Base-by-base conservation (phyloP, 345 rosid species). In the Physaria fendleri region DNA sequence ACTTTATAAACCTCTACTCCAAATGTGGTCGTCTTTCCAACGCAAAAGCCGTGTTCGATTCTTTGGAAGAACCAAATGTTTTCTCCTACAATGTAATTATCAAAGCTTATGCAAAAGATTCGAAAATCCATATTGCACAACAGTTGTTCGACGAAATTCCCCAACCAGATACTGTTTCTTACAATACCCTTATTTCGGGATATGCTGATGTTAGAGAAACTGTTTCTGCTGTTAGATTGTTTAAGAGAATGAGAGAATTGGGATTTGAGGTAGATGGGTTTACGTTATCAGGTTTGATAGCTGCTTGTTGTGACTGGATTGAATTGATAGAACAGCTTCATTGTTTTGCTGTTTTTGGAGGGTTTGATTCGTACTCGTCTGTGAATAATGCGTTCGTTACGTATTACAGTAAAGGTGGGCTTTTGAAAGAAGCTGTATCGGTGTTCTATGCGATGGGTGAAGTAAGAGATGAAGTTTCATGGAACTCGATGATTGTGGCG, bases 401-500 rank as follows among this genome's bases (percentile, higher is more conserved):
- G 4, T 77, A 64, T 66, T 92, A 92, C 33, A 74, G 88, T 46
- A 88, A 79, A 74, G 68, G 76, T 7, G 93, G 93, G 14, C 37
- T 76, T 43, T 68, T 92, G 75, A 78, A 53, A 33, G 90, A 86
- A 24, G 95, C 97, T 1, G 77, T 76, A 30, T 50, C 51, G 16
- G 74, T 88, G 51, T 88, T 92, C 42, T 53, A 62, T 40, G 83
- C 66, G 71, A 77, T 86, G 88, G 85, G 73, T 34, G 77, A 69
- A 32, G 54, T 65, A 12, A 80, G 78, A 68, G 88, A 88, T 70
- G 87, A 76, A 63, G 97, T 92, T 72, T 82, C 98, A 1, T 88
- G 98, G 98, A 92, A 92, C 56, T 81, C 97, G 23, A 86, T 88
- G 93, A 83, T 88, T 50, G 98, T 86, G 58, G 93, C 85, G 6